Evolutionary conservation across 1,284 basidiomycete genomes (phyloP), one percentile per base, ranked within the genome.

Genomic region (Puccinia triticina): DNA sequence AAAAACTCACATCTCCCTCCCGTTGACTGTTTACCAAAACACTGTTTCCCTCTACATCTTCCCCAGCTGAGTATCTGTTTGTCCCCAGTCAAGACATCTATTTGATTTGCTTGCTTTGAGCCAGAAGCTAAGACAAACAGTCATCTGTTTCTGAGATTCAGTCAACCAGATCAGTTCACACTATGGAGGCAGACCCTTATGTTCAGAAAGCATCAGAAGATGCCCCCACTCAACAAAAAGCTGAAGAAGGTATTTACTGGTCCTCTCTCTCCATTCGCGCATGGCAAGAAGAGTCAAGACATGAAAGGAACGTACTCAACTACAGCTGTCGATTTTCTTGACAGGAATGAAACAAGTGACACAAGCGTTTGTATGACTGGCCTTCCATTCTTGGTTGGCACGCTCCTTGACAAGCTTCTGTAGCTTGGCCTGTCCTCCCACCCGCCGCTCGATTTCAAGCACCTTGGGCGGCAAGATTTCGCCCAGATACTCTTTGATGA

Each of bases 181-280:
- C 7, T 46, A 74, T 74, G 72, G 48, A 74, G 46, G 46, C 55
- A n/a, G 74, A 76, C 53, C 50, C 74, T 59, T 76, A 76, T 43
- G 61, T 57, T 29, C 53, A 57, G 12, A 76, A 76, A 43, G 74
- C 74, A 59, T 26, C 74, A 21, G 32, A 76, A 40, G 74, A 76
- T 40, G 74, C 74, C 34, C 53, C 74, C 32, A 29, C 74, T 23
- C 29, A 57, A 21, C 43, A 76, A 26, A 76, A 76, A 34, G 53
- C 29, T 32, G 34, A 76, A 61, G 74, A 76, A 61, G 74, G 74
- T 76, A 18, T 14, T 46, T n/a, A n/a, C n/a, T n/a, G n/a, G n/a
- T n/a, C n/a, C n/a, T n/a, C n/a, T n/a, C n/a, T n/a, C n/a, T n/a
- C n/a, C n/a, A n/a, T n/a, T n/a, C n/a, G n/a, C n/a, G n/a, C n/a